Percentiles rank a stretch among this genome's conserved stretches.
These are phyloP conservation scores for Blastomyces silverae DNA, from an alignment of 2,329 filamentous ascomycete genomes.

Conservation along the genomic window DNA sequence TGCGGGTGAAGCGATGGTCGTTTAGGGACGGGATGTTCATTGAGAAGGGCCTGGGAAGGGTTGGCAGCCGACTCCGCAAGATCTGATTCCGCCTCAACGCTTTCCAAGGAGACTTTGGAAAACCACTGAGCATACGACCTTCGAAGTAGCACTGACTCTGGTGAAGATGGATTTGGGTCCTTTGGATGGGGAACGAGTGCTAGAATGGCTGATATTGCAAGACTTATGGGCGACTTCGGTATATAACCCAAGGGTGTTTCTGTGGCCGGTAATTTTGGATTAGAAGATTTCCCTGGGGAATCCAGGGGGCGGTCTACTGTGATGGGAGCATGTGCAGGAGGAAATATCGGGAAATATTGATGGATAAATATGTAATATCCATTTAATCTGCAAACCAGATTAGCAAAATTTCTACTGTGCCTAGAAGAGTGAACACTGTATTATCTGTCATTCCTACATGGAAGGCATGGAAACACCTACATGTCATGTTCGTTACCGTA, in stretches of 20 bases:
- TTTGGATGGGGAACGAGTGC: conserved; percentile 40
- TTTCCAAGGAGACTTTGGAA: conserved; percentile 35
- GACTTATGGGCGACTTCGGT: conserved; percentile 39
- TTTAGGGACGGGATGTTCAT: conserved; percentile 28
- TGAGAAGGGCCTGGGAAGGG: conserved; percentile 37
- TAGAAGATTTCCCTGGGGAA: conserved; percentile 27
- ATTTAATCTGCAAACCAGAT: conserved; percentile 33
- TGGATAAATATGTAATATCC: conserved; percentile 45
- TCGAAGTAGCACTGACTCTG: conserved; percentile 33
- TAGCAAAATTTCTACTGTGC: conserved; percentile 17
- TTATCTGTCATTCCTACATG: not conserved
- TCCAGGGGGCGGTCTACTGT: conserved; percentile 33
- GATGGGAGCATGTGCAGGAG: conserved; percentile 31
- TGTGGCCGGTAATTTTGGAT: conserved; percentile 23
- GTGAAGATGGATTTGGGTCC: conserved; percentile 34
- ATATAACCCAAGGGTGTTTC: conserved; percentile 32
- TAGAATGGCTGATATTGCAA: conserved; percentile 41
- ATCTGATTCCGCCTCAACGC: conserved; percentile 41
- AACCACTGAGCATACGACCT: conserved; percentile 38
- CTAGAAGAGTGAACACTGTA: not conserved
- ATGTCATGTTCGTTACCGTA: conserved; percentile 40
- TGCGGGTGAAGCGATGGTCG: conserved; percentile 36
- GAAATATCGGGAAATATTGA: conserved; percentile 42
- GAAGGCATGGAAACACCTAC: conserved; percentile 25
- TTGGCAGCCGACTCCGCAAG: conserved; percentile 36